These are phyloP conservation scores for Leishmania mexicana DNA, from an alignment of 208 protist genomes.

Conservation along the genomic window DNA sequence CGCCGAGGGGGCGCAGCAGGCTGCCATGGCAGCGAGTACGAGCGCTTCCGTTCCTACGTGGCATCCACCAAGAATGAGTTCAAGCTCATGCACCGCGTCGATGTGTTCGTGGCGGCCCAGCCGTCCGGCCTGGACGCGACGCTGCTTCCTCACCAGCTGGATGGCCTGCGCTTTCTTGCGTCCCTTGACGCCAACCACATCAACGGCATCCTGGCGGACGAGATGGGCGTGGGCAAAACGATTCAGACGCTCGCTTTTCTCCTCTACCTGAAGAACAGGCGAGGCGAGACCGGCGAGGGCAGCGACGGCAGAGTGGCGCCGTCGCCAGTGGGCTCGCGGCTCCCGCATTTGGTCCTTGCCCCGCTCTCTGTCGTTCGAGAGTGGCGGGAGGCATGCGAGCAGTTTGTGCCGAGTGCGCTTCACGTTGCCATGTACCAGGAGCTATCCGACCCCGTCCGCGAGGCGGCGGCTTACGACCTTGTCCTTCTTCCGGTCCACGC, in stretches of 20 bases:
- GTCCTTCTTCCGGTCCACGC: slow-evolving; percentile 56
- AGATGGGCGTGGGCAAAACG: slow-evolving; percentile 97
- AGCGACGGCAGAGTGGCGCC: neutral
- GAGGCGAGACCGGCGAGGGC: neutral
- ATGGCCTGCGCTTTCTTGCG: slow-evolving; percentile 95
- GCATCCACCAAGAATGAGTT: slow-evolving; percentile 49
- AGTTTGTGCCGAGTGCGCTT: slow-evolving; percentile 79
- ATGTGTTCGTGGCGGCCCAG: slow-evolving; percentile 40
- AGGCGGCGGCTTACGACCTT: slow-evolving; percentile 44
- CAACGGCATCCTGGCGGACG: slow-evolving; percentile 97
- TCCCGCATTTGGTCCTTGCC: slow-evolving; percentile 92
- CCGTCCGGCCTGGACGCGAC: slow-evolving; percentile 48
- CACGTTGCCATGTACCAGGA: slow-evolving; percentile 38
- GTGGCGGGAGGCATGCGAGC: slow-evolving; percentile 93
- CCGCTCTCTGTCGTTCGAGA: slow-evolving; percentile 89
- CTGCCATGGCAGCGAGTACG: slow-evolving; percentile 18
- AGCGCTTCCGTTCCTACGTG: slow-evolving; percentile 62
- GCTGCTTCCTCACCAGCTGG: slow-evolving; percentile 96
- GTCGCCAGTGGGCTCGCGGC: neutral
- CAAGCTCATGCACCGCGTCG: slow-evolving; percentile 50
- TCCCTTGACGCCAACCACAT: slow-evolving; percentile 80
- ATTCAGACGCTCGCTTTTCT: slow-evolving; percentile 92
- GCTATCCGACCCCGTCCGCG: slow-evolving; percentile 28
- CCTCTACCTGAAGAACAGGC: slow-evolving; percentile 45
- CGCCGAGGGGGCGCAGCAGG: neutral